Evolutionary conservation across 768 basidiomycete species (phyloP), one percentile per base, ranked within the genome.

Genomic region (Podaxis sp.): DNA sequence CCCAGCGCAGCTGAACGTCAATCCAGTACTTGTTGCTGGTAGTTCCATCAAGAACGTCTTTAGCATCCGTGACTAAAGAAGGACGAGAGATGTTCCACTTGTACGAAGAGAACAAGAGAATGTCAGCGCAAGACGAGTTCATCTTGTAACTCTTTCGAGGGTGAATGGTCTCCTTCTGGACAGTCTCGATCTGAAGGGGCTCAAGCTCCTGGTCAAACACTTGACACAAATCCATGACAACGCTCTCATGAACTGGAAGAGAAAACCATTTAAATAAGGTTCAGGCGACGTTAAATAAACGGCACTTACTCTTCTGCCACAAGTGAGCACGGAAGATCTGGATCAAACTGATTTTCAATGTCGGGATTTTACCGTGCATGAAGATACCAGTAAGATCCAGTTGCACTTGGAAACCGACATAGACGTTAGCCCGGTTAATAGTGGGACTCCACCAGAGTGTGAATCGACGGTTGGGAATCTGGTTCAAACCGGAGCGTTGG

Each of bases 131-230:
- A n/a, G 95, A 96, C 7, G 95, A 97, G 78, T 99, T 99, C 97
- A 99, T 99, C 86, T 99, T 99, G 87, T 99, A 99, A 82, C 95
- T 97, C 83, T 98, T 98, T 78, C 96, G 92, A 69, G 96, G 96
- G 75, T 97, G 97, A 65, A 99, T 99, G 0, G 97, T 98, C 77
- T 99, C 97, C 77, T 99, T 99, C 76, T 99, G 97, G 0, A 99
- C 97, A 0, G 96, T 99, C 81, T 99, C 97, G 69, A 99, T 99
- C 68, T 98, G 95, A 15, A 99, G 78, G 3, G 97, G 96, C 73
- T 99, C 97, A 37, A 99, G 82, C 71, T 99, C 97, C 76, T 98
- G 96, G 77, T 99, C 97, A 70, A 99, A 97, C 22, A 99, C 96
- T 84, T 99, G 96, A 79, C 96, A 97, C 37, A 62, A 56, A 50